phyloP scores from a whole-genome alignment of 2,329 filamentous ascomycete species.

The Botrytis byssoidea region DNA sequence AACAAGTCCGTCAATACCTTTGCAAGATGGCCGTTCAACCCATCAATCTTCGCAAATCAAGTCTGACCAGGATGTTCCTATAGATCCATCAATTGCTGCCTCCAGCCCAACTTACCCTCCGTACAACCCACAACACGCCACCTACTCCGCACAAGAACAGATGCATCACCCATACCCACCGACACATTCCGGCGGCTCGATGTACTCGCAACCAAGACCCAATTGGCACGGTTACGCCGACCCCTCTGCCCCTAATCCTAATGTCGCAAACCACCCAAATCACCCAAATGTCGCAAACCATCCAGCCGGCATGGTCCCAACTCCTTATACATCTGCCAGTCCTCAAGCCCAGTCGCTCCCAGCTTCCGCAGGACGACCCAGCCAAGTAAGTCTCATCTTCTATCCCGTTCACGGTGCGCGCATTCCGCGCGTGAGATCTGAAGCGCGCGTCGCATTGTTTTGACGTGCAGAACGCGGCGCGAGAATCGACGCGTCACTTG shows the following conservation, averaged over 20 bases:
- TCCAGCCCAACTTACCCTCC: slow-evolving; percentile 90
- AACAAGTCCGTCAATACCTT: slow-evolving; percentile 95
- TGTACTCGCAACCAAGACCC: slow-evolving; percentile 69
- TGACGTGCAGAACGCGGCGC: slow-evolving; percentile 22
- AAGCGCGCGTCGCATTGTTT: background rate
- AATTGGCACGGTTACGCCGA: slow-evolving; percentile 70
- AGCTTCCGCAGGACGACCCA: background rate
- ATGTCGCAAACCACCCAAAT: slow-evolving; percentile 30
- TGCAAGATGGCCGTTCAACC: slow-evolving; percentile 71
- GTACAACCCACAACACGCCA: slow-evolving; percentile 71
- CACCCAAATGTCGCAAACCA: slow-evolving; percentile 39
- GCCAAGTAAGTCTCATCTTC: slow-evolving; percentile 1
- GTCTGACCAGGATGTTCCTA: slow-evolving; percentile 96
- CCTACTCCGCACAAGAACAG: slow-evolving; percentile 81
- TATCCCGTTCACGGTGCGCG: background rate
- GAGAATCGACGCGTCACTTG: slow-evolving; percentile 1
- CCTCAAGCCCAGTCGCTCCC: background rate
- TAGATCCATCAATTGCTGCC: slow-evolving; percentile 97
- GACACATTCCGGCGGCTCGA: slow-evolving; percentile 52
- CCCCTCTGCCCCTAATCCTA: slow-evolving; percentile 28
- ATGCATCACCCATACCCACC: slow-evolving; percentile 76
- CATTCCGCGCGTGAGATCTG: background rate
- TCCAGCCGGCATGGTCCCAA: background rate
- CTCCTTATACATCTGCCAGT: background rate
- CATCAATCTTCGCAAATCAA: slow-evolving; percentile 76